Evolutionary conservation across 345 rosid species (phyloP).

Genomic region (Euphorbia peplus): DNA sequence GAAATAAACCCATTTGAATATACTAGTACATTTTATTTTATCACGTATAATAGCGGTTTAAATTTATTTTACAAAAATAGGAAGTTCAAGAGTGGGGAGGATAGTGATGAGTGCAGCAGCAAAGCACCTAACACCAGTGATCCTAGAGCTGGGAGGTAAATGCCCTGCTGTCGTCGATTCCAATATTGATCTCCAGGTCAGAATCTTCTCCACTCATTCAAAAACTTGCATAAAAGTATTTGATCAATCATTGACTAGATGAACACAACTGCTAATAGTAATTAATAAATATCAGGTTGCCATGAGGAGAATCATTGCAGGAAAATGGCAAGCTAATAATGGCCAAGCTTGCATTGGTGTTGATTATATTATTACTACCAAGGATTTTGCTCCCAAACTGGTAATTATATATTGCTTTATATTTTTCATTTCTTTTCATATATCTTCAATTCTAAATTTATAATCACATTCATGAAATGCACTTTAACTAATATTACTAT

Average conservation of each 20-base stretch:
- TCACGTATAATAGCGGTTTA: too few relatives aligned
- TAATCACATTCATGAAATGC: too few relatives aligned
- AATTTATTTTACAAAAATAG: too few relatives aligned
- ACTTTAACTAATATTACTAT: too few relatives aligned
- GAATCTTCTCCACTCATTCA: neutral
- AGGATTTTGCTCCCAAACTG: constrained; percentile 45
- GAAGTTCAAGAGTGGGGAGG: constrained; percentile 43
- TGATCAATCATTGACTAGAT: too few relatives aligned
- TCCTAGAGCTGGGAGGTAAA: constrained; percentile 56
- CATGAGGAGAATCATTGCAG: constrained; percentile 47
- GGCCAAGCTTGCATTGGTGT: constrained; percentile 54
- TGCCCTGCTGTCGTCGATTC: constrained; percentile 58
- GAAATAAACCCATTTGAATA: too few relatives aligned
- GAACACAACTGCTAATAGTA: too few relatives aligned
- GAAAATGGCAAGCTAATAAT: constrained; percentile 49
- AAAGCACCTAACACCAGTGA: constrained; percentile 49
- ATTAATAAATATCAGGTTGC: constrained; percentile 40
- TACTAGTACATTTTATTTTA: too few relatives aligned
- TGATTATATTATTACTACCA: constrained; percentile 49
- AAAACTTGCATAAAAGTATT: neutral
- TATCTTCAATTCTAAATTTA: too few relatives aligned
- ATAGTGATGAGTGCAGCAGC: constrained; percentile 62
- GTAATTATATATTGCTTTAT: too few relatives aligned
- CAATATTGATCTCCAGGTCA: constrained; percentile 35
- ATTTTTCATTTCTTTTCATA: too few relatives aligned